Percentiles rank a stretch among this genome's conserved stretches.
These are phyloP conservation scores for Mangifera indica DNA, from an alignment of 345 rosid genomes.

Conservation along the genomic window DNA sequence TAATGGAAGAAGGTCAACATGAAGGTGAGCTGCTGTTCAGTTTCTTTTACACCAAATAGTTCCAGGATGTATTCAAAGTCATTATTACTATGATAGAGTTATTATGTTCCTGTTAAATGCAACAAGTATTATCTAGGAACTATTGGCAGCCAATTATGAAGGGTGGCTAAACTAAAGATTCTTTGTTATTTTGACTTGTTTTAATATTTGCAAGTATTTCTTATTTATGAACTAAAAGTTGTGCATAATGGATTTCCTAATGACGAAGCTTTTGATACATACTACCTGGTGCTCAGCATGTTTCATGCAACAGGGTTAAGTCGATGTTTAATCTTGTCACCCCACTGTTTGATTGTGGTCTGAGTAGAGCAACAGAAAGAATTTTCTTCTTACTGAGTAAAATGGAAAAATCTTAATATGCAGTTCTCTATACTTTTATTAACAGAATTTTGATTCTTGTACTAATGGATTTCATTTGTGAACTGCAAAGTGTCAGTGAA, in stretches of 20 bases:
- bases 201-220: neutral
- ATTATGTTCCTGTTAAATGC: constrained; percentile 3
- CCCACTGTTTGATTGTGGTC: neutral
- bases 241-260: neutral
- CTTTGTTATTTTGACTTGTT: neutral
- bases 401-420: neutral
- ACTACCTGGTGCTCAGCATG: neutral
- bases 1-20: constrained; percentile 63
- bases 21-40: constrained; percentile 50
- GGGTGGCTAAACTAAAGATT: no score
- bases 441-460: neutral
- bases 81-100: neutral
- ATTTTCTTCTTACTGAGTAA: neutral
- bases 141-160: neutral
- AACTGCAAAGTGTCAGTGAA: neutral
- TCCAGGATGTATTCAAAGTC: neutral
- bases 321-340: neutral
- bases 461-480: neutral
- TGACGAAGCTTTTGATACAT: neutral
- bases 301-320: neutral
- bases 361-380: neutral
- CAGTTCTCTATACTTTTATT: neutral
- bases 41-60: neutral
- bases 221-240: neutral
- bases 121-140: neutral